phyloP scores from a whole-genome alignment of 163 green algal genomes.

The Chlorella variabilis region DNA sequence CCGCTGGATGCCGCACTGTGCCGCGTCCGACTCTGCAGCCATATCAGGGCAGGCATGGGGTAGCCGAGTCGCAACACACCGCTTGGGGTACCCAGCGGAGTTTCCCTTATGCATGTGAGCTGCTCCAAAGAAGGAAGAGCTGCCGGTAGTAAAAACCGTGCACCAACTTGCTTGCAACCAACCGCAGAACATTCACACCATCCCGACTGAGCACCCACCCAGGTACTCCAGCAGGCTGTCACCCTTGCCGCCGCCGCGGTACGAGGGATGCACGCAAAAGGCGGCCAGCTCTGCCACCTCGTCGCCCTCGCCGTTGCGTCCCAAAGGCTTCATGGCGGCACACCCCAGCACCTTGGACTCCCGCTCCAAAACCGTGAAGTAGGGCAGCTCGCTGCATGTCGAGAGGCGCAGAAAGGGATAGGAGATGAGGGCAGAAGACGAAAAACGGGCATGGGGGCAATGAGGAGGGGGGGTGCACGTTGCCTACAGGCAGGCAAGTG shows the following conservation, averaged over 20 bases:
- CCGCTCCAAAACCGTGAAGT: constrained; percentile 90
- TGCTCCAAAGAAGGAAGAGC: no score
- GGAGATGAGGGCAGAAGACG: no score
- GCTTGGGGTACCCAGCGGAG: no score
- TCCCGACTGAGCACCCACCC: neutral
- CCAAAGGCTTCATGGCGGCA: constrained; percentile 79
- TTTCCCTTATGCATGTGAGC: no score
- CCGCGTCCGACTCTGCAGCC: constrained; percentile 67
- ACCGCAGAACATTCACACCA: neutral
- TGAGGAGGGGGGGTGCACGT: no score
- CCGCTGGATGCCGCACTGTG: constrained; percentile 27
- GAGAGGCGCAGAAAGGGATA: neutral
- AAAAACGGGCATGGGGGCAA: no score
- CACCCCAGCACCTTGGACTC: constrained; percentile 85
- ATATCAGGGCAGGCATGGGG: no score
- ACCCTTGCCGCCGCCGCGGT: constrained; percentile 85
- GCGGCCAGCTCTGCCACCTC: constrained; percentile 87
- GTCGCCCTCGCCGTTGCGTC: constrained; percentile 62
- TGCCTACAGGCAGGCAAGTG: no score
- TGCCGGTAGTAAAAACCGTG: no score
- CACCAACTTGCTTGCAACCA: no score
- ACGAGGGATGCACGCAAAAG: constrained; percentile 91
- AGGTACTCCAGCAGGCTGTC: constrained; percentile 96
- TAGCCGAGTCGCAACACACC: no score
- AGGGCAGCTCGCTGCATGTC: constrained; percentile 36